phyloP scores from a whole-genome alignment of 768 basidiomycete species.

The Kwoniella newhampshirensis region DNA sequence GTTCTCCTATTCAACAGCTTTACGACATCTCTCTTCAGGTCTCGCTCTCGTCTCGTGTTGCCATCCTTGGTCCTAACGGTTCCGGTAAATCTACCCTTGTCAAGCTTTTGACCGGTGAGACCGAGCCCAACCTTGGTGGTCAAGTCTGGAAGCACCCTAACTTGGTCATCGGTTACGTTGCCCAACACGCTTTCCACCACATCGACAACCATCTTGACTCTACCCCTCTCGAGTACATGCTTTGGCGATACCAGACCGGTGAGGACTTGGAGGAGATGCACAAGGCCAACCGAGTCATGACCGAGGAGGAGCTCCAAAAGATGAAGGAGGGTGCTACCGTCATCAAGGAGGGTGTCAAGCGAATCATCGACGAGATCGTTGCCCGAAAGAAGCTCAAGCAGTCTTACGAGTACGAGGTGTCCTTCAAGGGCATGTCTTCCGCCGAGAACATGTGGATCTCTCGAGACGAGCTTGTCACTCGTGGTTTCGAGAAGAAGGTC shows the following conservation, averaged over 20 bases:
- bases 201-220: conserved; percentile 98
- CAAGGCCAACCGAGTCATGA: conserved; percentile 85
- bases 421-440: conserved; percentile 90
- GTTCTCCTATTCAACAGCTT: conserved; percentile 79
- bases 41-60: conserved; percentile 96
- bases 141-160: conserved; percentile 99
- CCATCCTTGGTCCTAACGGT: conserved; percentile 94
- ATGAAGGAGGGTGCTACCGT: conserved; percentile 92
- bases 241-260: conserved; percentile 99
- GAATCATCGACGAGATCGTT: conserved; percentile 86
- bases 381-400: conserved; percentile 97
- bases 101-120: conserved; percentile 93
- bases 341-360: conserved; percentile 90
- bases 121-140: conserved; percentile 93
- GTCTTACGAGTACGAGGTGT: conserved; percentile 97
- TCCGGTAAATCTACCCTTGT: conserved; percentile 97
- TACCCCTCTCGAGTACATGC: conserved; percentile 97
- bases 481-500: conserved; percentile 99
- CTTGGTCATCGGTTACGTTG: conserved; percentile 98
- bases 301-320: conserved; percentile 83
- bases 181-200: conserved; percentile 99
- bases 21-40: conserved; percentile 95
- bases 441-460: conserved; percentile 98
- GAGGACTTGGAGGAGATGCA: conserved; percentile 95
- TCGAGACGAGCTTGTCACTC: conserved; percentile 94